Percentiles rank a stretch among this genome's conserved stretches.
phyloP scores from a whole-genome alignment of 2,329 filamentous ascomycete species.

The Cadophora sp. region DNA sequence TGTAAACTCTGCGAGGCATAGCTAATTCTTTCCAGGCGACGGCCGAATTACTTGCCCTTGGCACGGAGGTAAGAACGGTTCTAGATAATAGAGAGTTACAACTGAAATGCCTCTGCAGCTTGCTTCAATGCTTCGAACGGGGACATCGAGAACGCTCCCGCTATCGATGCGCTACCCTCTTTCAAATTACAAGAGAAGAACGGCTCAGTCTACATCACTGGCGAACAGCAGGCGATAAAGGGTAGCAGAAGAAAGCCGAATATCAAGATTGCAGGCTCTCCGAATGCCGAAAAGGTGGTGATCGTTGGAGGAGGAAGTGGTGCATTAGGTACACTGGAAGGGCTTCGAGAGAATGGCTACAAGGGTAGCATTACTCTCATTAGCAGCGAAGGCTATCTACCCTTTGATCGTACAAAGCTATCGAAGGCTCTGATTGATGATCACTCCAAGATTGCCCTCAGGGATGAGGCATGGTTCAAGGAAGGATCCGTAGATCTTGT shows the following conservation, averaged over 20 bases:
- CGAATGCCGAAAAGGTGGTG: slow-evolving; percentile 71
- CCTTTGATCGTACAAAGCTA: slow-evolving; percentile 93
- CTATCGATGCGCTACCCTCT: slow-evolving; percentile 81
- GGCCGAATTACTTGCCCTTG: slow-evolving; percentile 92
- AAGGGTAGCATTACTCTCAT: slow-evolving; percentile 82
- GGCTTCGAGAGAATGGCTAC: slow-evolving; percentile 82
- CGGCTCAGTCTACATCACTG: slow-evolving; percentile 83
- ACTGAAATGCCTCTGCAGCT: slow-evolving; percentile 56
- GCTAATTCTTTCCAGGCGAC: slow-evolving; percentile 50
- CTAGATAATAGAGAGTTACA: slow-evolving; percentile 9
- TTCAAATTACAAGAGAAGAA: slow-evolving; percentile 84
- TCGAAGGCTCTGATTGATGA: slow-evolving; percentile 93
- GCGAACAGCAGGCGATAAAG: slow-evolving; percentile 81
- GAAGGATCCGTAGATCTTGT: slow-evolving; percentile 63
- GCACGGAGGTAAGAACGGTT: slow-evolving; percentile 76
- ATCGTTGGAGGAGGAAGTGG: slow-evolving; percentile 89
- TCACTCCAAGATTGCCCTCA: slow-evolving; percentile 76
- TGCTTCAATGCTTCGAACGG: slow-evolving; percentile 92
- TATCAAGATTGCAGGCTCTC: slow-evolving; percentile 68
- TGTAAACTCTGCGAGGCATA: background rate
- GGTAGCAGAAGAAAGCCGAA: slow-evolving; percentile 75
- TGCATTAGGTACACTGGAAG: slow-evolving; percentile 81
- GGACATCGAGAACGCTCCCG: slow-evolving; percentile 94
- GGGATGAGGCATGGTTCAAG: slow-evolving; percentile 80
- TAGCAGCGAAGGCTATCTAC: slow-evolving; percentile 81